Percentiles rank a stretch among this genome's conserved stretches.
These are phyloP conservation scores for Schizosaccharomyces osmophilus DNA, from an alignment of 805 yeast species.

Conservation along the genomic window DNA sequence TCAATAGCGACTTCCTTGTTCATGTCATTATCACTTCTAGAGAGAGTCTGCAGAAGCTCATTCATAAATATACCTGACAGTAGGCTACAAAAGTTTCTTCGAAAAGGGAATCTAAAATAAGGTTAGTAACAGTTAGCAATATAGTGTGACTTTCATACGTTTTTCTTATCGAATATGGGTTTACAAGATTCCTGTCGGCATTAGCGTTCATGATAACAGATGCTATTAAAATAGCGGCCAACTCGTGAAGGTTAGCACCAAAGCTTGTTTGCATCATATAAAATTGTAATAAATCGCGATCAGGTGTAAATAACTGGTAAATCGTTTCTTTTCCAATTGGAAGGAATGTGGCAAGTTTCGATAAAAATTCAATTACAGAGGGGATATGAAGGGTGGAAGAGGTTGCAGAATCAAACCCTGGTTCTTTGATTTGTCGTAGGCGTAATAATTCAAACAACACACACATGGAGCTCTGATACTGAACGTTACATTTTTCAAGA, in stretches of 20 bases:
- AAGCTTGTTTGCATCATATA: not conserved
- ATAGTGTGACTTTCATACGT: not conserved
- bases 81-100: not conserved
- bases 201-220: not conserved
- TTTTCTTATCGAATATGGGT: not conserved
- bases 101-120: conserved; percentile 11
- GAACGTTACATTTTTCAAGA: conserved; percentile 10
- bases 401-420: not conserved
- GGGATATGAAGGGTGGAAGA: conserved; percentile 13
- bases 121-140: not conserved
- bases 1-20: conserved; percentile 10
- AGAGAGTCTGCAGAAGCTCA: not conserved
- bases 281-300: not conserved
- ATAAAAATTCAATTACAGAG: conserved; percentile 12
- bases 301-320: not conserved
- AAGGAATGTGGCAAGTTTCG: not conserved
- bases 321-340: not conserved
- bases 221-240: not conserved
- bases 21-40: not conserved
- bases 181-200: not conserved
- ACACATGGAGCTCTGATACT: conserved; percentile 8
- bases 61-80: not conserved
- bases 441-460: not conserved
- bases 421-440: not conserved
- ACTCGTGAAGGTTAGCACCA: not conserved